Conservation (phyloP, 257 asterid genomes). For the Lycium barbarum region DNA sequence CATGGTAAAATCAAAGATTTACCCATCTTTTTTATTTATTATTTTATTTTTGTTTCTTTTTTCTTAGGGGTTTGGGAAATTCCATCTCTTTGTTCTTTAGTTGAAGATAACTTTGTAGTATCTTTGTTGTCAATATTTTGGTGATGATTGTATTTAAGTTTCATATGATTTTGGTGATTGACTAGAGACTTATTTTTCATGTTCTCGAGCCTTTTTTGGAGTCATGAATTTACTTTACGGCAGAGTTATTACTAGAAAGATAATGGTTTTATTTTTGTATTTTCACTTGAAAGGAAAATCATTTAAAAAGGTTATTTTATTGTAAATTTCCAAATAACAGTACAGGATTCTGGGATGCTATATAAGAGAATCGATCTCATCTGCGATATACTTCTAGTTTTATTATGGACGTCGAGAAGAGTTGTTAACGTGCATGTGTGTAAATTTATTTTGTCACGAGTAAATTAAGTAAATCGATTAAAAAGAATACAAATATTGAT, state of each 20-base stretch:
- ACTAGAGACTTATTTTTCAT: neutral
- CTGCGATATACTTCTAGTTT: neutral
- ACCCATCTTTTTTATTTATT: neutral
- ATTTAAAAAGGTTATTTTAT: neutral
- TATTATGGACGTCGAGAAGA: neutral
- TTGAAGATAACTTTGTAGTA: conserved; percentile 2
- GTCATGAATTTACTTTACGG: neutral
- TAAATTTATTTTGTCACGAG: neutral
- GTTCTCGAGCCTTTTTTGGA: neutral
- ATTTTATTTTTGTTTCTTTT: conserved; percentile 8
- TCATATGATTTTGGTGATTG: neutral
- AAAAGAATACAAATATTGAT: neutral
- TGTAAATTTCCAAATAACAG: neutral
- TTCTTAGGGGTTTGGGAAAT: neutral
- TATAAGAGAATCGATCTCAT: no score
- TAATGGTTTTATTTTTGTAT: neutral
- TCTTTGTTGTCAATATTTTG: conserved; percentile 20
- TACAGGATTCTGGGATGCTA: neutral
- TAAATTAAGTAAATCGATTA: neutral
- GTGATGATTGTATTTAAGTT: conserved; percentile 9
- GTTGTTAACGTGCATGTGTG: neutral
- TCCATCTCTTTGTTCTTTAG: conserved; percentile 24
- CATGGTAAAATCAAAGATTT: conserved; percentile 35
- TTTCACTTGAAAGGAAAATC: neutral
- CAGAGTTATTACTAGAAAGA: neutral